Evolutionary conservation across 202 grass and related monocot genomes (phyloP).

Genomic region (Carex arenaria): DNA sequence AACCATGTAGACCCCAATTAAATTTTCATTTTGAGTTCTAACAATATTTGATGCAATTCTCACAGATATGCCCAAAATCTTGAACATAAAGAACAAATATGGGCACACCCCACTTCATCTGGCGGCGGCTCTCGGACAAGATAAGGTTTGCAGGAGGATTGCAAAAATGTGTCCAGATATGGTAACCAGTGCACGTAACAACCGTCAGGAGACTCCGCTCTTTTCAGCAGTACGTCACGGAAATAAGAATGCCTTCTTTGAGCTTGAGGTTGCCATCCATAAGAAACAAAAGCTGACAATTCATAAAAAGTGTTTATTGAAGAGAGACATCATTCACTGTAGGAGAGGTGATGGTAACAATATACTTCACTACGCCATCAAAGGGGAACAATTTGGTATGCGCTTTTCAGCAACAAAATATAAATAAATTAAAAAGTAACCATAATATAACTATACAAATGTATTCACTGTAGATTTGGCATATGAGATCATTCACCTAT

Average conservation of each 20-base stretch:
- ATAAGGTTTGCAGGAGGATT: background rate
- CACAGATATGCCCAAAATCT: background rate
- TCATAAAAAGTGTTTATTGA: too few relatives aligned
- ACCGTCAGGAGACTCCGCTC: background rate
- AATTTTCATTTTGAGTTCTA: background rate
- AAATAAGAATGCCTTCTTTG: background rate
- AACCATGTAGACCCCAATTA: background rate
- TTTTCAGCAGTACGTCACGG: background rate
- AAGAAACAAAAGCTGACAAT: background rate
- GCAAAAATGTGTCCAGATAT: background rate
- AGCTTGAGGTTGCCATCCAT: background rate
- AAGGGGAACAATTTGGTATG: background rate
- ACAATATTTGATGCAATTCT: background rate
- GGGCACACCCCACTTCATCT: slow-evolving; percentile 4
- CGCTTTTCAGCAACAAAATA: background rate
- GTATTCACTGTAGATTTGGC: background rate
- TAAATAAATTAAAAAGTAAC: background rate
- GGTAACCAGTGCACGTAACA: background rate
- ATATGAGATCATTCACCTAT: background rate
- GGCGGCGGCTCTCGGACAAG: background rate
- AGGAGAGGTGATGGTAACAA: background rate
- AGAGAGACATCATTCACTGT: background rate
- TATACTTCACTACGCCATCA: background rate
- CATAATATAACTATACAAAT: too few relatives aligned
- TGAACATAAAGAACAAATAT: background rate